Percentiles rank a stretch among this genome's conserved stretches.
Evolutionary conservation across 805 yeast genomes (phyloP).

Genomic region (Gaillardinia entomophila): DNA sequence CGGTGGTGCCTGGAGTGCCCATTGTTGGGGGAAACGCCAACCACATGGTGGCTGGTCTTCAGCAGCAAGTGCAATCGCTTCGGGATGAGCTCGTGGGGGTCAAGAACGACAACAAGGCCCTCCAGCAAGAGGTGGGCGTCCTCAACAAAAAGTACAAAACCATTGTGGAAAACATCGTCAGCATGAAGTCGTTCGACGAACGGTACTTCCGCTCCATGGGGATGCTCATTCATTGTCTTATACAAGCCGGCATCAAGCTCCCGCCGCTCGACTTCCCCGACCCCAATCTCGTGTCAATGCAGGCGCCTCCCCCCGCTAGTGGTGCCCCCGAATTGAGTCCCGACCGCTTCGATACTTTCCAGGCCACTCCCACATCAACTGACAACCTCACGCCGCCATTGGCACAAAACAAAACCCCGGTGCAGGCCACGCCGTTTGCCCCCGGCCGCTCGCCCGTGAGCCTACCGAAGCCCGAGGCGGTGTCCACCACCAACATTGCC

Average conservation of each 20-base stretch:
- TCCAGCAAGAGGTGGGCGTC: slow-evolving; percentile 29
- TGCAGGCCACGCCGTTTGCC: background rate
- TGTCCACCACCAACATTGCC: slow-evolving; percentile 12
- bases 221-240: slow-evolving; percentile 42
- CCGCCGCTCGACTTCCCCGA: slow-evolving; percentile 58
- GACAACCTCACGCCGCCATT: background rate
- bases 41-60: slow-evolving; percentile 9
- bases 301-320: slow-evolving; percentile 8
- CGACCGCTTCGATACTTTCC: background rate
- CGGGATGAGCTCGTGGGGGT: slow-evolving; percentile 28
- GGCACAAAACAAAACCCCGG: slow-evolving; percentile 2
- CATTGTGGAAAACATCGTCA: slow-evolving; percentile 54
- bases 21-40: slow-evolving; percentile 2
- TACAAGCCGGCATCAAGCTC: slow-evolving; percentile 59
- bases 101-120: slow-evolving; percentile 23
- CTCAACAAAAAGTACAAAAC: slow-evolving; percentile 58
- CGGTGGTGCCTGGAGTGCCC: background rate
- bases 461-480: slow-evolving; percentile 16
- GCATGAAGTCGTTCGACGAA: slow-evolving; percentile 53
- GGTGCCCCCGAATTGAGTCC: background rate
- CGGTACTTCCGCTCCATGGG: slow-evolving; percentile 49
- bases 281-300: slow-evolving; percentile 18
- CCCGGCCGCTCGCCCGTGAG: slow-evolving; percentile 5
- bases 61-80: slow-evolving; percentile 7
- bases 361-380: background rate